phyloP scores from a whole-genome alignment of 257 asterid genomes.

The Echium plantagineum region DNA sequence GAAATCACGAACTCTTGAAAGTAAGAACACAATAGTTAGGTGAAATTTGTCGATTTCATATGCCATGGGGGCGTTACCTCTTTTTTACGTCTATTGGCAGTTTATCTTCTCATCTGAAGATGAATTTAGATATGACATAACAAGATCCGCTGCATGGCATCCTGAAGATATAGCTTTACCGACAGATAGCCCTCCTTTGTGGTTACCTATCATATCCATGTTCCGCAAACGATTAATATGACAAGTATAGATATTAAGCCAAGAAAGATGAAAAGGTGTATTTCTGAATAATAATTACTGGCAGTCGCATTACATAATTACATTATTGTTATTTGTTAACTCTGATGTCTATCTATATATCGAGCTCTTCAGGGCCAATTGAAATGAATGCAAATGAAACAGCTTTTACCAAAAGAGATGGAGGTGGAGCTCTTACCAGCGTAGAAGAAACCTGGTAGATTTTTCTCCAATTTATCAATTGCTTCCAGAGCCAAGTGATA shows the following conservation, averaged over 20 bases:
- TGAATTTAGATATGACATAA: constrained; percentile 63
- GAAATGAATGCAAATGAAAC: neutral
- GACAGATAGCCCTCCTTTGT: constrained; percentile 84
- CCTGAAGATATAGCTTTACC: constrained; percentile 86
- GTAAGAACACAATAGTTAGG: too few relatives aligned
- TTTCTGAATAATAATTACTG: neutral
- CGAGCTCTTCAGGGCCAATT: neutral
- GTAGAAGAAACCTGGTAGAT: constrained; percentile 78
- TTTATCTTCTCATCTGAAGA: constrained; percentile 12
- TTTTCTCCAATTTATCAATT: constrained; percentile 69
- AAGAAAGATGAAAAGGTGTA: neutral
- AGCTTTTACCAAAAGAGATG: neutral
- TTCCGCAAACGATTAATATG: neutral
- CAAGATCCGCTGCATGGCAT: constrained; percentile 82
- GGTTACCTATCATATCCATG: constrained; percentile 54
- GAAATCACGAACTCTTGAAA: too few relatives aligned
- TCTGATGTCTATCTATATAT: too few relatives aligned
- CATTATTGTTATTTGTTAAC: too few relatives aligned
- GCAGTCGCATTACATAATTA: too few relatives aligned
- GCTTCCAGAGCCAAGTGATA: constrained; percentile 53
- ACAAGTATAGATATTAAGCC: neutral
- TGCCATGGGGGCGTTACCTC: neutral
- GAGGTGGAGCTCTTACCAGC: constrained; percentile 45
- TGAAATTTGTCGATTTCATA: neutral
- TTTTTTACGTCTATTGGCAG: neutral